Evolutionary conservation across 371 early-diverging fungal genomes (phyloP).

Genomic region (Mortierella sp.): DNA sequence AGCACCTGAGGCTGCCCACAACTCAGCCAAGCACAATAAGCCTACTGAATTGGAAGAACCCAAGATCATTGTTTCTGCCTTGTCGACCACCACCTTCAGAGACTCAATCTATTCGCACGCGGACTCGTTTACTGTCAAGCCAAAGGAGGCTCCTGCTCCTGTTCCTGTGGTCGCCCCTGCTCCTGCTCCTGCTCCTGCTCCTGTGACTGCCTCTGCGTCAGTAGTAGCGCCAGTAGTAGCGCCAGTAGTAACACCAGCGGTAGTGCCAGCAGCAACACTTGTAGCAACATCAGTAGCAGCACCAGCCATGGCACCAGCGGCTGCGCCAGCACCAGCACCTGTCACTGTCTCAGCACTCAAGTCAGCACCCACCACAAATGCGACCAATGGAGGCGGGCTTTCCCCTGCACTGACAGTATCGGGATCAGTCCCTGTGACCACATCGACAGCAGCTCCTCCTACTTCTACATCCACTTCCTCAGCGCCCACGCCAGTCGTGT

Average conservation of each 20-base stretch:
- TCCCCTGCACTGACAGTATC: neutral
- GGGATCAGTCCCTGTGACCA: neutral
- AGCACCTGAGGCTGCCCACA: neutral
- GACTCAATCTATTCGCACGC: conserved; percentile 19
- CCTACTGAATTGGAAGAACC: conserved; percentile 11
- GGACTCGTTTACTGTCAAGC: conserved; percentile 4
- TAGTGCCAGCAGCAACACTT: neutral
- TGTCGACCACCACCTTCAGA: conserved; percentile 39
- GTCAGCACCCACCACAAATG: neutral
- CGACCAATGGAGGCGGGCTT: neutral
- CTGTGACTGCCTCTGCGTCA: neutral
- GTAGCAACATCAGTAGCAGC: too few relatives aligned
- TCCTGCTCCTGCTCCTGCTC: neutral
- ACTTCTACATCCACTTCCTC: too few relatives aligned
- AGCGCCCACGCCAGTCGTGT: too few relatives aligned
- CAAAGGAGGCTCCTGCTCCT: neutral
- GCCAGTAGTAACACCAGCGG: neutral
- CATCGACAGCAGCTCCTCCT: too few relatives aligned
- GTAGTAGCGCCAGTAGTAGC: neutral
- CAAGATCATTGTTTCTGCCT: conserved; percentile 27
- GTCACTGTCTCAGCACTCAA: neutral
- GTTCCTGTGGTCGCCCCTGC: neutral
- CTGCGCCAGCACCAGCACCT: neutral
- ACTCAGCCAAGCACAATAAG: neutral
- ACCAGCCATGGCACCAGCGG: neutral